These are phyloP conservation scores for Castanopsis chinensis DNA, from an alignment of 306 rosid species.

Conservation along the genomic window DNA sequence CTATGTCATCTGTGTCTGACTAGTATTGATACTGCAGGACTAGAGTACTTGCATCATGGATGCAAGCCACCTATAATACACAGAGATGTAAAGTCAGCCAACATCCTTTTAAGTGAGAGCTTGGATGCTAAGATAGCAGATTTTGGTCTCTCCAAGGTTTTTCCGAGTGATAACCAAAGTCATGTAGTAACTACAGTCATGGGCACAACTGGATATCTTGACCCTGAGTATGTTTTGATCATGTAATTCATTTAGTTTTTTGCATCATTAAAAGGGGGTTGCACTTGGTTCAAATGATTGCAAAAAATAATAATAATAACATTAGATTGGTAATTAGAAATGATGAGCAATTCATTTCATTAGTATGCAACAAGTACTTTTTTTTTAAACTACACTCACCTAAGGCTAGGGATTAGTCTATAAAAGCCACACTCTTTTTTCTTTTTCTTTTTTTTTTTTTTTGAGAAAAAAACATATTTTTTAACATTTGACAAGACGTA, in stretches of 20 bases:
- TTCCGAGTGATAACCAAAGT: constrained; percentile 28
- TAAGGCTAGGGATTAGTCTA: no score
- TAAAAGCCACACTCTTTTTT: not conserved
- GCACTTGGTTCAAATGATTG: no score
- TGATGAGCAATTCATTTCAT: not conserved
- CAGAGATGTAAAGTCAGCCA: constrained; percentile 68
- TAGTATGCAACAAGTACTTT: not conserved
- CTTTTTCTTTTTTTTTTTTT: no score
- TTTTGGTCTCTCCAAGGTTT: constrained; percentile 64
- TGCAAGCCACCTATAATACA: constrained; percentile 71
- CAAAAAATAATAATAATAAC: no score
- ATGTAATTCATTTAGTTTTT: not conserved
- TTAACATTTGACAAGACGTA: not conserved
- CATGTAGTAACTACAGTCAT: constrained; percentile 25
- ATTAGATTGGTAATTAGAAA: not conserved
- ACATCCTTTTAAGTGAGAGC: constrained; percentile 58
- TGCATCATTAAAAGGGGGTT: not conserved
- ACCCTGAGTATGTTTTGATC: constrained; percentile 52
- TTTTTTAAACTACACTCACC: no score
- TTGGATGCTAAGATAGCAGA: constrained; percentile 74
- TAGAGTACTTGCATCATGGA: constrained; percentile 72
- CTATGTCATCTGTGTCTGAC: not conserved
- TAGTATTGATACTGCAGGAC: constrained; percentile 34
- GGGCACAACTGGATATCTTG: constrained; percentile 79
- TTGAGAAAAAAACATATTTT: not conserved